Percentiles rank a stretch among this genome's conserved stretches.
These are phyloP conservation scores for Trifolium dubium DNA, from an alignment of 306 rosid species.

Conservation along the genomic window DNA sequence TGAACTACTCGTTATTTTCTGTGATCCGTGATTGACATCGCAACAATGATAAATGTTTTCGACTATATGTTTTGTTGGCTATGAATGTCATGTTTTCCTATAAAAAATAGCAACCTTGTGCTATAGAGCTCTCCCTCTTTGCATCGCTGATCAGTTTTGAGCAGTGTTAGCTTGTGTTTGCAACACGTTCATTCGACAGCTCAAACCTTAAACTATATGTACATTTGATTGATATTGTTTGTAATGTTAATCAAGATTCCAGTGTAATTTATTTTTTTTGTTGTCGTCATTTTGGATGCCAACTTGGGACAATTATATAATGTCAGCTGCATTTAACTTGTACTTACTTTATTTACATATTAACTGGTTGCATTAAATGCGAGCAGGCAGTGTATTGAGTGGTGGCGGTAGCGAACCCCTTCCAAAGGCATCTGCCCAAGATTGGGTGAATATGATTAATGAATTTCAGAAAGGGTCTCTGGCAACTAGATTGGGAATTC, in stretches of 20 bases:
- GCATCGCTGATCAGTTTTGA: not conserved
- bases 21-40: not conserved
- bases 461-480: conserved; percentile 82
- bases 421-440: conserved; percentile 82
- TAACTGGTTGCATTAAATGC: conserved; percentile 28
- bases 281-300: not conserved
- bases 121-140: not conserved
- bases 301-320: not conserved
- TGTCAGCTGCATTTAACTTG: not conserved
- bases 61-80: not conserved
- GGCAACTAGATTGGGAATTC: conserved; percentile 83
- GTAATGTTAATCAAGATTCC: not conserved
- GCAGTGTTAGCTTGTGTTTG: not conserved
- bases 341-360: not conserved
- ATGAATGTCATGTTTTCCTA: not conserved
- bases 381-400: conserved; percentile 91
- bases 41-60: not conserved
- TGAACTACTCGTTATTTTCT: not conserved
- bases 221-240: not conserved
- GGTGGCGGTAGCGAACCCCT: conserved; percentile 96
- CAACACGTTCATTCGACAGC: not conserved
- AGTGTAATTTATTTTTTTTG: not conserved
- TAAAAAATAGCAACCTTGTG: not conserved
- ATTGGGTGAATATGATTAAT: conserved; percentile 93
- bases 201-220: not conserved